Evolutionary conservation across 257 asterid genomes (phyloP), one percentile per base, ranked within the genome.

Genomic region (Cruciata laevipes): DNA sequence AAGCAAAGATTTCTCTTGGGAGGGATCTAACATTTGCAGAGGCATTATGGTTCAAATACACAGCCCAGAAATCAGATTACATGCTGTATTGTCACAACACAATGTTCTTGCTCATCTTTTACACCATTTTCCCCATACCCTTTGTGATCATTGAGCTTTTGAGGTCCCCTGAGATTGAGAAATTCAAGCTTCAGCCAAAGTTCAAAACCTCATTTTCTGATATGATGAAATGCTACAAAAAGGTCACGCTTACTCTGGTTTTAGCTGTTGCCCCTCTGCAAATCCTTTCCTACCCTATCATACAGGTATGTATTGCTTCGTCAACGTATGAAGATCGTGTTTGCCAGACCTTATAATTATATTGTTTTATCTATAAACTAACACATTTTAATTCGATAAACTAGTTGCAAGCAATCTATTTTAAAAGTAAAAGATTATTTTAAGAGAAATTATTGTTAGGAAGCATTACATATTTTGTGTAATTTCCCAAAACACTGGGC

Each of bases 131-230:
- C 52, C 96, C 96, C 2, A 69, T 88, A 31, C 94, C 91, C 3
- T 82, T 71, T 73, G 73, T 86, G 49, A 16, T 83, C 44, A 31
- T 78, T 6, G 89, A 88, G 76, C 78, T 84, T 32, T 0, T 81
- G 42, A 71, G 78, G 64, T 81, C 87, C 18, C 65, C 72, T 20
- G 81, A 77, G 68, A 73, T 81, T 3, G 83, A 78, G 3, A 31
- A 27, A 18, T 86, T 68, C 86, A 88, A 88, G 82, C 75, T 86
- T 77, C 96, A 88, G 76, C 91, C 90, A 31, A 84, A 77, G 30
- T 51, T 69, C 61, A 77, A 68, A n/a, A 77, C 80, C 60, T 79
- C 96, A 5, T 71, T 79, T 7, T 27, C 83, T 4, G 82, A 83
- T 38, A 84, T 88, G 87, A 42, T 78, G 51, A 63, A 75, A n/a